Conservation (phyloP, 225 moss, liverwort and hornwort species). For the Pseudisothecium myosuroides region DNA sequence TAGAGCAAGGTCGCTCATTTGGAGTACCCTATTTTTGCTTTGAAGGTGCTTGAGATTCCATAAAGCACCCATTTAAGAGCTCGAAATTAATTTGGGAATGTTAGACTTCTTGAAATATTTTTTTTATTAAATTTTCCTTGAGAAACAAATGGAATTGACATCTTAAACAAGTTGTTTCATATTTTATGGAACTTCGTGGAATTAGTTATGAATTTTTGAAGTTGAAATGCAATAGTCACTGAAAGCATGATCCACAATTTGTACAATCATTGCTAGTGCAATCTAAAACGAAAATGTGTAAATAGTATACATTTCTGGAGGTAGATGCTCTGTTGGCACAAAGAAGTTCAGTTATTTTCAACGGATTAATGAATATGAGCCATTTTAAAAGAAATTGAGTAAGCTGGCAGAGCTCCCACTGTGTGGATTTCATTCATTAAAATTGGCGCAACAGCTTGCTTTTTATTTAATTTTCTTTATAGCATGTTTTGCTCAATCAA, state of each 20-base stretch:
- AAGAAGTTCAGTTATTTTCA: background rate
- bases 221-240: background rate
- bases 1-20: too few relatives aligned
- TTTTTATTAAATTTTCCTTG: rapidly evolving
- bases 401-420: background rate
- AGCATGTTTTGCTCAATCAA: too few relatives aligned
- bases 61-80: too few relatives aligned
- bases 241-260: background rate
- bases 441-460: background rate
- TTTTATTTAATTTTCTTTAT: background rate
- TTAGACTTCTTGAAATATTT: background rate
- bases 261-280: too few relatives aligned
- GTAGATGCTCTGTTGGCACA: background rate
- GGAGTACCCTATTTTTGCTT: too few relatives aligned
- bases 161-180: background rate
- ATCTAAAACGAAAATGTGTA: rapidly evolving
- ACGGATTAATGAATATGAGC: background rate
- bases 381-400: too few relatives aligned
- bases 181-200: too few relatives aligned
- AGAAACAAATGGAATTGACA: background rate
- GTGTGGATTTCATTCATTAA: background rate
- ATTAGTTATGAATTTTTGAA: too few relatives aligned
- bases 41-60: too few relatives aligned
- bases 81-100: background rate
- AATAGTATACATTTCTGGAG: background rate